These are phyloP conservation scores for Erigeron canadensis DNA, from an alignment of 129 eudicot species.

Conservation along the genomic window DNA sequence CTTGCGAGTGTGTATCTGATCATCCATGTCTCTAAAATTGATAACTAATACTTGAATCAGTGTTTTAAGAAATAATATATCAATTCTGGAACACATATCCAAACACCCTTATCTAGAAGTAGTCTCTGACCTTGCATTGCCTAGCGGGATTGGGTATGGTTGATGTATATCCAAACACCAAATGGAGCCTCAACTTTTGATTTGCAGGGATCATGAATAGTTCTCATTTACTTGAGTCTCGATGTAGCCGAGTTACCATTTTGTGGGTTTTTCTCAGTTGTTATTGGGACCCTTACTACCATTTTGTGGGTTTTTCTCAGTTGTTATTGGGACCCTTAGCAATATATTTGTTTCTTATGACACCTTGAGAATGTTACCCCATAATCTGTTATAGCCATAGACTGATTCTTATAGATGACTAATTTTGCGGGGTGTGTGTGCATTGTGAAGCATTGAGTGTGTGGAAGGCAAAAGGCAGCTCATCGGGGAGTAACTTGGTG, in stretches of 20 bases:
- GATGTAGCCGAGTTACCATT: background rate
- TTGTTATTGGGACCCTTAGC: background rate
- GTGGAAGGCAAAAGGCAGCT: constrained; percentile 81
- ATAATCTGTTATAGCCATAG: background rate
- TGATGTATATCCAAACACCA: too few species aligned
- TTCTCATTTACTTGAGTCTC: background rate
- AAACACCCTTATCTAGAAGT: too few species aligned
- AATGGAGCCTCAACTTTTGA: too few species aligned
- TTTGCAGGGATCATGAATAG: background rate
- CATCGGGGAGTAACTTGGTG: constrained; percentile 62
- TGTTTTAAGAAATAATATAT: too few species aligned
- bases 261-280: background rate
- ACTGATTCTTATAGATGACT: background rate
- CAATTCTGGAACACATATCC: too few species aligned
- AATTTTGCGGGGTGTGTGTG: background rate
- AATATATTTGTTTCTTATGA: constrained; percentile 4
- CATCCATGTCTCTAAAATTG: background rate
- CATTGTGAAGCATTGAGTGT: constrained; percentile 55
- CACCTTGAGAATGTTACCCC: background rate
- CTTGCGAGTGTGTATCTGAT: background rate
- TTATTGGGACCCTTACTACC: too few species aligned
- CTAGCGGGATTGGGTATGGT: too few species aligned
- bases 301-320: background rate
- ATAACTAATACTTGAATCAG: background rate
- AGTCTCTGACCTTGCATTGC: too few species aligned